These are phyloP conservation scores for Bolboschoenus planiculmis DNA, from an alignment of 176 grass and related monocot species.

Conservation along the genomic window DNA sequence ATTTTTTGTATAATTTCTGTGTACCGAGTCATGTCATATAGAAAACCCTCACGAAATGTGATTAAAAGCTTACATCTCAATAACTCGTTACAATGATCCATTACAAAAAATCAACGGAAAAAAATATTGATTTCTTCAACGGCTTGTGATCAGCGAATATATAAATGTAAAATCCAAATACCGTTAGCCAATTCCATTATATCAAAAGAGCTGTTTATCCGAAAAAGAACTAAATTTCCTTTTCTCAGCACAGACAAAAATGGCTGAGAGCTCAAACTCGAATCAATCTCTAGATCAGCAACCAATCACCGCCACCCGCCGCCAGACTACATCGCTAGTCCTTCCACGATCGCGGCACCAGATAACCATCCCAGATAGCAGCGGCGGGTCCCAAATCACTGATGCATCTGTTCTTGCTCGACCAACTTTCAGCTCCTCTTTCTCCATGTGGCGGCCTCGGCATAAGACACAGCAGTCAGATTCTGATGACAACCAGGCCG, in stretches of 20 bases:
- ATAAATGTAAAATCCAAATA: conserved; percentile 9
- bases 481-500: not conserved
- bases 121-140: not conserved
- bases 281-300: not conserved
- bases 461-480: not conserved
- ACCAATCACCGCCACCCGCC: not conserved
- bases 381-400: not conserved
- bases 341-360: not conserved
- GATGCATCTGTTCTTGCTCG: conserved; percentile 15
- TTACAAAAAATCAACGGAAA: not conserved
- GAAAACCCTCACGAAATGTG: not conserved
- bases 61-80: too few species aligned
- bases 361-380: not conserved
- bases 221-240: not conserved
- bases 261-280: not conserved
- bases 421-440: conserved; percentile 5
- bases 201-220: not conserved
- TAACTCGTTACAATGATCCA: not conserved
- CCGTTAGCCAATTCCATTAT: not conserved
- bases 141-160: not conserved
- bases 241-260: not conserved
- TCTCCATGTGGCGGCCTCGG: conserved; percentile 14
- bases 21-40: not conserved
- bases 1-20: not conserved
- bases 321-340: not conserved